Evolutionary conservation across 2,329 filamentous ascomycete genomes (phyloP), one percentile per base, ranked within the genome.

Genomic region (Zymoseptoria crescenta): DNA sequence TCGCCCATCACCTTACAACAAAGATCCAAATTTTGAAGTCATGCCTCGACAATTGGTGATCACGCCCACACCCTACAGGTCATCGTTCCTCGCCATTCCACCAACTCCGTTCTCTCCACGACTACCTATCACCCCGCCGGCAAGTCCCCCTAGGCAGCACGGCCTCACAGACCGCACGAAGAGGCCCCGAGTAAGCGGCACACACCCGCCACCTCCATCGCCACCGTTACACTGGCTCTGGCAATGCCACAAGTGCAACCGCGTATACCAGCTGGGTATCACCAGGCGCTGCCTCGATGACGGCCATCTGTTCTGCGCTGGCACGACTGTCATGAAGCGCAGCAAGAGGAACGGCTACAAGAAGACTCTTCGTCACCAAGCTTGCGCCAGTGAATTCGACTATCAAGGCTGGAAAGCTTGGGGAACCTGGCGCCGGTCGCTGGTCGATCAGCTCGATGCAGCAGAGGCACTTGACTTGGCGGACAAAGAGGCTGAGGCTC

Each of bases 271-370:
- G 1, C 72, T 83, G 2, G 76, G 74, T 20, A 76, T 75, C 1
- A 83, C 81, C 0, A 75, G 78, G 0, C 77, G 81, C 56, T 83
- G 80, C 60, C 75, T 83, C 7, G 73, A 79, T 52, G 80, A 83
- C 62, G 80, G 81, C 1, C 81, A 83, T 67, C 70, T 72, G 60
- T 82, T 81, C 73, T 83, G 81, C 71, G 71, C 77, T 3, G 80
- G 80, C 61, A 75, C 67, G 1, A 77, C 74, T 0, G 70, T 71
- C 0, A 64, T 75, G 19, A 75, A 74, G 30, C 60, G 60, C 6
- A 72, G 70, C 62, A 71, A 73, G 30, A 64, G 52, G 27, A 68
- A 49, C 59, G 65, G 66, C 10, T 70, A 66, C 45, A 68, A 67
- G 53, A 65, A 60, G 4, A 60, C 68, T 10, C 65, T 70, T 51